phyloP scores from a whole-genome alignment of 176 grass and related monocot genomes.

The Rhipidocladum racemiflorum region DNA sequence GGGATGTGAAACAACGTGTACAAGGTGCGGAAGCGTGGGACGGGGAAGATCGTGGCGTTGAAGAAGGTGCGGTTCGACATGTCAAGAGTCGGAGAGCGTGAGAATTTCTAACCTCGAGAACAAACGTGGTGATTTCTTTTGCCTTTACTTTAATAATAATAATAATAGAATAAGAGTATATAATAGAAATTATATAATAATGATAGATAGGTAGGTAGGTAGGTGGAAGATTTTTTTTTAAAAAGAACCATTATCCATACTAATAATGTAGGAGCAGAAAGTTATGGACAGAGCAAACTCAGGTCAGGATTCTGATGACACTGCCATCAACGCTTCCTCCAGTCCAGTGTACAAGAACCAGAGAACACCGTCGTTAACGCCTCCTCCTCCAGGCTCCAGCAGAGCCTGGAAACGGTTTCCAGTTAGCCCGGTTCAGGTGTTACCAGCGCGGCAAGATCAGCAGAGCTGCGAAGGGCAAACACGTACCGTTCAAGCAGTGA shows the following conservation, averaged over 20 bases:
- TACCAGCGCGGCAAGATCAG: constrained; percentile 2
- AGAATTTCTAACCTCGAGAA: too few species aligned
- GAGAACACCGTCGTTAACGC: neutral
- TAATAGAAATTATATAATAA: too few species aligned
- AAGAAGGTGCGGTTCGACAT: constrained; percentile 74
- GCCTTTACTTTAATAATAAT: too few species aligned
- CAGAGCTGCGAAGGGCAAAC: constrained; percentile 9
- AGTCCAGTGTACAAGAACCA: neutral
- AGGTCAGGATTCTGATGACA: neutral
- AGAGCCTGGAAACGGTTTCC: constrained; percentile 18
- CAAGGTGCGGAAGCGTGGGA: constrained; percentile 56
- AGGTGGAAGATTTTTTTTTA: too few species aligned
- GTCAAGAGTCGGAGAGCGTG: constrained; percentile 52
- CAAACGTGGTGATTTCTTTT: too few species aligned
- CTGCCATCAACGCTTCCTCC: neutral
- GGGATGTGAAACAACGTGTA: constrained; percentile 79
- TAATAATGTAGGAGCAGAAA: neutral
- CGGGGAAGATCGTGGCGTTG: constrained; percentile 55
- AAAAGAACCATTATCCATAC: neutral
- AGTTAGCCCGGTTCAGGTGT: neutral
- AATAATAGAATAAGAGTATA: too few species aligned
- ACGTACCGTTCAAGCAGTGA: neutral
- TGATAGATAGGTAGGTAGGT: too few species aligned
- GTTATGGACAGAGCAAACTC: neutral
- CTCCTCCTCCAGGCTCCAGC: constrained; percentile 29